phyloP scores from a whole-genome alignment of 345 rosid genomes.

The Acer yangbiense region DNA sequence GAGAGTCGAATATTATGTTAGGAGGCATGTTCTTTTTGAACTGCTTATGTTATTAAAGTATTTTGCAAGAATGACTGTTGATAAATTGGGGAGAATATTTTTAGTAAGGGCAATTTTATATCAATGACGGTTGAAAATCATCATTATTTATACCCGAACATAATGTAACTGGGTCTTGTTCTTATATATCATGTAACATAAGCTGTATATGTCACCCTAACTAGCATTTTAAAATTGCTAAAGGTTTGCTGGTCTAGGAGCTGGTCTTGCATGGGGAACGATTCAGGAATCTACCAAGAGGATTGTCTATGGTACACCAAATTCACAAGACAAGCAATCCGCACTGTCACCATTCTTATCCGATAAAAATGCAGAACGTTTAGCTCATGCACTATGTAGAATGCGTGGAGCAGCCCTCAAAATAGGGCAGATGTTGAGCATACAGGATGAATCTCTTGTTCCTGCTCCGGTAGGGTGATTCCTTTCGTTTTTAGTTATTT shows the following conservation, averaged over 20 bases:
- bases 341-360: conserved; percentile 74
- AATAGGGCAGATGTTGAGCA: conserved; percentile 96
- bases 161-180: background rate
- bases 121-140: background rate
- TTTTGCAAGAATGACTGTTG: background rate
- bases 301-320: conserved; percentile 67
- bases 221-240: conserved; percentile 35
- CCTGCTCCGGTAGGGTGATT: conserved; percentile 79
- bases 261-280: conserved; percentile 97
- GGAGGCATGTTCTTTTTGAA: no score
- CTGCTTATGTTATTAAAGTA: no score
- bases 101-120: background rate
- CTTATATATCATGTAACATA: background rate
- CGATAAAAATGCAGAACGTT: conserved; percentile 87
- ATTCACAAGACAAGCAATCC: conserved; percentile 55
- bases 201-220: conserved; percentile 19
- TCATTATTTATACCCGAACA: background rate
- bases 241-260: conserved; percentile 99
- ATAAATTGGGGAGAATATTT: background rate
- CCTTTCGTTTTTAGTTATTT: background rate
- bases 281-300: conserved; percentile 88
- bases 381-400: conserved; percentile 87
- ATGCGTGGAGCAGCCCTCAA: conserved; percentile 99
- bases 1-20: background rate
- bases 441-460: conserved; percentile 94